A percentile compares a stretch with the other conserved stretches of the same genome.
Conservation (phyloP, 352 stramenopile genomes). For the Globisporangium solare region DNA sequence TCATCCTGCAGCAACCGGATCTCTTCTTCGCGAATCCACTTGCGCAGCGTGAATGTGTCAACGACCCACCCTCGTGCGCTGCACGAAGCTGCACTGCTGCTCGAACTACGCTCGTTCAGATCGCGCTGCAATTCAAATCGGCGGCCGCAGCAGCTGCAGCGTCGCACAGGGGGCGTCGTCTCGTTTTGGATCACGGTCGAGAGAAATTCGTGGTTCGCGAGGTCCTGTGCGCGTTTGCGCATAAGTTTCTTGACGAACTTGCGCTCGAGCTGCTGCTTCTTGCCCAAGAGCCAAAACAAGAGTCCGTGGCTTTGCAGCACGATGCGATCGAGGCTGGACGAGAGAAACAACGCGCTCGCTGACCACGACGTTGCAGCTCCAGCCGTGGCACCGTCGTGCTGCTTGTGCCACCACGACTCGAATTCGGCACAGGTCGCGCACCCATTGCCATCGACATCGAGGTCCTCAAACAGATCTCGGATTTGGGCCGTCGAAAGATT, state of each 20-base stretch:
- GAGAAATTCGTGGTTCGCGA: slow-evolving; percentile 23
- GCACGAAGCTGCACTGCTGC: slow-evolving; percentile 11
- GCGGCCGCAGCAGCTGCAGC: slow-evolving; percentile 26
- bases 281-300: slow-evolving; percentile 41
- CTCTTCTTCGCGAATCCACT: slow-evolving; percentile 42
- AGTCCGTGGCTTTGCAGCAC: slow-evolving; percentile 37
- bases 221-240: slow-evolving; percentile 26
- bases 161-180: slow-evolving; percentile 8
- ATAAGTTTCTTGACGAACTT: slow-evolving; percentile 54
- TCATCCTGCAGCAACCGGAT: slow-evolving; percentile 31
- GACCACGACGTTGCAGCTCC: slow-evolving; percentile 19
- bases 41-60: slow-evolving; percentile 31
- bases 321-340: slow-evolving; percentile 25
- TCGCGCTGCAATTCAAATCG: slow-evolving; percentile 35
- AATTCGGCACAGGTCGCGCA: slow-evolving; percentile 30
- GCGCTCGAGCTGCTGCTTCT: slow-evolving; percentile 36
- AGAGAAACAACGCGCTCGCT: slow-evolving; percentile 29
- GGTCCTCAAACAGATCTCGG: slow-evolving; percentile 32
- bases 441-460: slow-evolving; percentile 30
- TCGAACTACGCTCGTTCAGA: slow-evolving; percentile 22
- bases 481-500: slow-evolving; percentile 30
- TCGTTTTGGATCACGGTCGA: slow-evolving; percentile 7
- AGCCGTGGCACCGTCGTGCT: slow-evolving; percentile 3
- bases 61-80: slow-evolving; percentile 18
- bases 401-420: slow-evolving; percentile 31